phyloP scores from a whole-genome alignment of 1,139 yeast genomes.

The Nakaseomyces bracarensis region DNA sequence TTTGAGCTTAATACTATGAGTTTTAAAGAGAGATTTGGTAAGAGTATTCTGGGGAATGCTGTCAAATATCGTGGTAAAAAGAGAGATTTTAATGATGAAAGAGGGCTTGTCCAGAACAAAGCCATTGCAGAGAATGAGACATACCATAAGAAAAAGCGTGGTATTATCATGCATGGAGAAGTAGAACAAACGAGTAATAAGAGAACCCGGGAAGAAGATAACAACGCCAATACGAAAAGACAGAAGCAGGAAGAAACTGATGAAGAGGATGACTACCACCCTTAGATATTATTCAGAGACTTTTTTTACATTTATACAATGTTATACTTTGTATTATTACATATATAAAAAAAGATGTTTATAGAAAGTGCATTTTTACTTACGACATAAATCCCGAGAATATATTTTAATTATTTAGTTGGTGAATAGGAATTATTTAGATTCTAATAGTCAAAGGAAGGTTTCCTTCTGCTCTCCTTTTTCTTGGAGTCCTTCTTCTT shows the following conservation, averaged over 20 bases:
- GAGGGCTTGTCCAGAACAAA: slow-evolving; percentile 53
- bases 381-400: no score
- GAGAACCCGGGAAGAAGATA: slow-evolving; percentile 19
- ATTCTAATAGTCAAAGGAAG: slow-evolving; percentile 2
- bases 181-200: slow-evolving; percentile 7
- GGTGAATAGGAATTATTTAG: not conserved
- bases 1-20: slow-evolving; percentile 49
- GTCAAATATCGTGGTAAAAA: slow-evolving; percentile 67
- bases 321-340: no score
- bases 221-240: slow-evolving; percentile 8
- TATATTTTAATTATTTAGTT: not conserved
- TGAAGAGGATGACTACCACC: slow-evolving; percentile 16
- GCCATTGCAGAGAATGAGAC: slow-evolving; percentile 39
- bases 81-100: slow-evolving; percentile 74
- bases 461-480: slow-evolving; percentile 40
- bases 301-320: no score
- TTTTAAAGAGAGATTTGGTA: slow-evolving; percentile 60
- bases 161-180: slow-evolving; percentile 22
- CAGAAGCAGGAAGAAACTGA: slow-evolving; percentile 13
- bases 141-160: slow-evolving; percentile 26
- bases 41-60: slow-evolving; percentile 72
- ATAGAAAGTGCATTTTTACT: no score
- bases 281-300: no score
- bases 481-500: slow-evolving; percentile 51
- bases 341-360: no score